These are phyloP conservation scores for Trichoderma citrinoviride DNA, from an alignment of 2,329 filamentous ascomycete species.

Conservation along the genomic window DNA sequence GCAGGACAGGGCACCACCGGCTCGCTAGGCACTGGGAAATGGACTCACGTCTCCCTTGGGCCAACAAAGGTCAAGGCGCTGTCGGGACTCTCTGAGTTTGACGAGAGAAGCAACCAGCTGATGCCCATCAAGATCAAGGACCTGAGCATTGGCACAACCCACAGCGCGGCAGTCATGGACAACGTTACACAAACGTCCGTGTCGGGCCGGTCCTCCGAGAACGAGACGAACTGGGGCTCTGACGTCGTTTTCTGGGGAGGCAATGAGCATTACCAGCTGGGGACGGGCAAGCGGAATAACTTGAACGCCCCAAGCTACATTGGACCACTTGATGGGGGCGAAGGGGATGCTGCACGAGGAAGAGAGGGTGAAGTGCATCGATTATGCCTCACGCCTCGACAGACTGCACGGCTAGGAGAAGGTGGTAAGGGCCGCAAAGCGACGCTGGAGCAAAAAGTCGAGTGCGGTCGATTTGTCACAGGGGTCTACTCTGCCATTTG, in stretches of 20 bases:
- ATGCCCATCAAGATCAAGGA: conserved; percentile 74
- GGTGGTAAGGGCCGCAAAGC: conserved; percentile 63
- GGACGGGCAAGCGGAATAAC: conserved; percentile 86
- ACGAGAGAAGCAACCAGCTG: conserved; percentile 65
- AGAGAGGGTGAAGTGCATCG: conserved; percentile 65
- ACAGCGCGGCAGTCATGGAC: conserved; percentile 78
- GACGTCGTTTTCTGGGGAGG: conserved; percentile 93
- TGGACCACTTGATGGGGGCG: conserved; percentile 64
- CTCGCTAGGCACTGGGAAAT: conserved; percentile 77
- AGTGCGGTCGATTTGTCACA: conserved; percentile 79
- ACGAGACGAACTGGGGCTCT: conserved; percentile 82
- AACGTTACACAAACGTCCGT: conserved; percentile 70
- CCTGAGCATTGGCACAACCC: conserved; percentile 74
- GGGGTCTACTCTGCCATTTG: conserved; percentile 69
- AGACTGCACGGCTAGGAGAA: conserved; percentile 63
- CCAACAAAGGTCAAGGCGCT: conserved; percentile 80
- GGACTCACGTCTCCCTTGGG: conserved; percentile 78
- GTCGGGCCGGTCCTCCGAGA: conserved; percentile 49
- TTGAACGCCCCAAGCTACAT: conserved; percentile 73
- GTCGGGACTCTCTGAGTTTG: conserved; percentile 81
- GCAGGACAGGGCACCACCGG: conserved; percentile 85
- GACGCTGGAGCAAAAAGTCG: conserved; percentile 79
- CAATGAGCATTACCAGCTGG: conserved; percentile 91
- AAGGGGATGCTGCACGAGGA: conserved; percentile 57
- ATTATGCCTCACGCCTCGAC: conserved; percentile 75